Evolutionary conservation across 2,329 filamentous ascomycete species (phyloP), one percentile per base, ranked within the genome.

Genomic region (Westerdykella ornata): DNA sequence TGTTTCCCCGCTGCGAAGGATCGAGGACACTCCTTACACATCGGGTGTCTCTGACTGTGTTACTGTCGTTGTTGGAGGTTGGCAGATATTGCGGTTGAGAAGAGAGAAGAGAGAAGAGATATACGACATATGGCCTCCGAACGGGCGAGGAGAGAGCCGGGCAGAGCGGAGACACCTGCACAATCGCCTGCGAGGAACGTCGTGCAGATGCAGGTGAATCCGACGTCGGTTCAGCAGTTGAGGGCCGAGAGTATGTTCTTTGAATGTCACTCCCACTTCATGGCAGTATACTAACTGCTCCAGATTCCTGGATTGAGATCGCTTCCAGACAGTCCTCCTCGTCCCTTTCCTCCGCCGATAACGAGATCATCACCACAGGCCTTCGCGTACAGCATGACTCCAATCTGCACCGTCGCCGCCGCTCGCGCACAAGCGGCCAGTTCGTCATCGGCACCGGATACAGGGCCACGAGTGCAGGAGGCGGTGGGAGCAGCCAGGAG

Each of bases 271-370:
- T n/a, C n/a, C 17, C 35, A 17, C 12, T 38, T 18, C n/a, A 12
- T 41, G 38, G 30, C 22, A 8, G 3, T 20, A 18, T 17, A 44
- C 54, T 60, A 33, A 20, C 35, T 20, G 43, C 41, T 16, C 38
- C 72, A 89, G 92, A 97, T 71, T 96, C 92, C 7, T 98, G 92
- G 92, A 81, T 97, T 54, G 90, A 98, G 65, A 81, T 98, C 46
- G 80, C 85, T 35, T 96, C 90, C 3, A 87, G 92, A 55, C 88
- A 90, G 6, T 96, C 90, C 0, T 94, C 90, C 2, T 95, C 90
- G 2, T 96, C 89, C 12, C 73, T 95, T 11, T 95, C 89, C 15
- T 95, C 78, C 15, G 68, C 81, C 40, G 81, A 84, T 60, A 88
- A 95, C 51, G 89, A 96, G 59, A 90, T 95, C 52, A 84, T 95